Percentiles rank a stretch among this genome's conserved stretches.
These are phyloP conservation scores for Malassezia furfur DNA, from an alignment of 1,284 basidiomycete genomes.

Conservation along the genomic window DNA sequence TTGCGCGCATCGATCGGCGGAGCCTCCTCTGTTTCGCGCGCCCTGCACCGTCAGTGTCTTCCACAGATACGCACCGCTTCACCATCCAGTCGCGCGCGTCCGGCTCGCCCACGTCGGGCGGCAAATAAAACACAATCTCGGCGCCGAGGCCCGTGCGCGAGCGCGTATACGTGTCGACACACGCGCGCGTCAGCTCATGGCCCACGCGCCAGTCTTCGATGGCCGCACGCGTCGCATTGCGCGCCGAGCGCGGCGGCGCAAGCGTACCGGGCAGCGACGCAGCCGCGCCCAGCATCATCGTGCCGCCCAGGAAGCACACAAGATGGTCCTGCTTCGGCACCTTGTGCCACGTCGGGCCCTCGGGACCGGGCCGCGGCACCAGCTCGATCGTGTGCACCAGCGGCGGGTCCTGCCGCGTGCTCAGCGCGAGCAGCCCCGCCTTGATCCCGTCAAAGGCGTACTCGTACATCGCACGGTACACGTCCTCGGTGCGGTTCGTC, in stretches of 20 bases:
- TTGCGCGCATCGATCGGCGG: constrained; percentile 73
- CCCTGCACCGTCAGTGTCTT: constrained; percentile 1
- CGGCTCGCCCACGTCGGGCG: constrained; percentile 52
- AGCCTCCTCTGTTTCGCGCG: constrained; percentile 10
- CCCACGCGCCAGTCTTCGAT: constrained; percentile 67
- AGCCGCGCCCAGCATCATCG: constrained; percentile 72
- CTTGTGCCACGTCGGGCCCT: constrained; percentile 44
- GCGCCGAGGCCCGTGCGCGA: constrained; percentile 61
- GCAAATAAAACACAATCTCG: constrained; percentile 47
- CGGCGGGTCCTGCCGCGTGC: constrained; percentile 39
- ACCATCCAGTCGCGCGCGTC: constrained; percentile 50
- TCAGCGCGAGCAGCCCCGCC: constrained; percentile 59
- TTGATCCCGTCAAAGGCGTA: constrained; percentile 73
- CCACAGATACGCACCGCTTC: constrained; percentile 9
- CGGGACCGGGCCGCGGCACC: constrained; percentile 27
- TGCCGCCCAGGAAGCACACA: constrained; percentile 86
- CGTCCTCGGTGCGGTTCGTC: constrained; percentile 59
- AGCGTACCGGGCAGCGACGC: constrained; percentile 15
- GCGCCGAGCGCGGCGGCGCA: constrained; percentile 14
- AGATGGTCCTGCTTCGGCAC: constrained; percentile 88
- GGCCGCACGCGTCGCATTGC: background rate
- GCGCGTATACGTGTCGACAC: constrained; percentile 67
- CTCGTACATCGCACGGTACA: constrained; percentile 82
- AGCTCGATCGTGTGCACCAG: constrained; percentile 77
- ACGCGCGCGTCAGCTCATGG: constrained; percentile 71